Evolutionary conservation across 225 moss, liverwort and hornwort genomes (phyloP).

Genomic region (Bryum argenteum): DNA sequence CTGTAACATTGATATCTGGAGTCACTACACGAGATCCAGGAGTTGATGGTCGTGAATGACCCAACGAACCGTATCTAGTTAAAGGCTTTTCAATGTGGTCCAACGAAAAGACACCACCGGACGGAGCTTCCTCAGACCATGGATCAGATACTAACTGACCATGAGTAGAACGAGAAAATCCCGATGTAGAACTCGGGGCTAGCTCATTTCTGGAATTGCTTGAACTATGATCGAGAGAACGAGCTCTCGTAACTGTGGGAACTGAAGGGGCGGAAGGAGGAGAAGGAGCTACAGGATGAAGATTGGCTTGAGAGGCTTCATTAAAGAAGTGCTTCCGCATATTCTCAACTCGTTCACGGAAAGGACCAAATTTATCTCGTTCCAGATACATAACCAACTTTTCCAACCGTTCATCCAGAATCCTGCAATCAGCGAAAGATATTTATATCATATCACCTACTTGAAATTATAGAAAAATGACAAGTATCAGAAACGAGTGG

Average conservation of each 20-base stretch:
- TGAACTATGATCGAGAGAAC: constrained; percentile 43
- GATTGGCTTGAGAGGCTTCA: constrained; percentile 34
- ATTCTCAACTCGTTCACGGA: constrained; percentile 44
- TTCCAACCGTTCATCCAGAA: constrained; percentile 50
- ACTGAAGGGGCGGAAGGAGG: constrained; percentile 19
- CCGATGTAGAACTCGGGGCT: constrained; percentile 28
- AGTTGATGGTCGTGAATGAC: constrained; percentile 42
- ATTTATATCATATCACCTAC: constrained; percentile 1
- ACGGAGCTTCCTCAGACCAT: constrained; percentile 54
- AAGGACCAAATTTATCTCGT: constrained; percentile 39
- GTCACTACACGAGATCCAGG: constrained; percentile 33
- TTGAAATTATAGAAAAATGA: not conserved
- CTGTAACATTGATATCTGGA: constrained; percentile 33
- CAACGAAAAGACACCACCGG: constrained; percentile 35
- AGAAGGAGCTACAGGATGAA: constrained; percentile 22
- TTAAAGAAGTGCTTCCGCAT: constrained; percentile 45
- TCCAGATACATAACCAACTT: constrained; percentile 46
- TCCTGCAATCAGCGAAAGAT: constrained; percentile 35
- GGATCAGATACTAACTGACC: constrained; percentile 47
- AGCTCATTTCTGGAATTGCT: constrained; percentile 35
- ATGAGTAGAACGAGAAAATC: constrained; percentile 33
- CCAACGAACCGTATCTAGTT: constrained; percentile 38
- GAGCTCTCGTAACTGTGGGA: constrained; percentile 33
- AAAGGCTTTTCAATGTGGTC: constrained; percentile 44
- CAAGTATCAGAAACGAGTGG: not conserved